Conservation (phyloP, 208 protist species). For the Wallacemonas rigidus region DNA sequence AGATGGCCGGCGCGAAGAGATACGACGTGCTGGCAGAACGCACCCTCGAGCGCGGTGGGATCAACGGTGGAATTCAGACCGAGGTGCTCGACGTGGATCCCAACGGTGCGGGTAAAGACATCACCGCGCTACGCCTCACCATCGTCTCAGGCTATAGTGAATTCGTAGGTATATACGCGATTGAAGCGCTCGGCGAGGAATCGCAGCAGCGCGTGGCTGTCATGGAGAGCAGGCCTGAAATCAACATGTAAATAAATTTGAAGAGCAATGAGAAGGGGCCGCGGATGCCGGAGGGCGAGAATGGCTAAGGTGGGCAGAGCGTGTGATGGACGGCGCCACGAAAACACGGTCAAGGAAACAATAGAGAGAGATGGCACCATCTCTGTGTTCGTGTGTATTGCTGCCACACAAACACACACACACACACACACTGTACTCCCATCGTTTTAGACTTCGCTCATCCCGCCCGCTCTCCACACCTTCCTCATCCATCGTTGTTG, state of each 20-base stretch:
- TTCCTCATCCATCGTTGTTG: background rate
- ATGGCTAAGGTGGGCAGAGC: conserved; percentile 8
- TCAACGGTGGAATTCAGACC: conserved; percentile 36
- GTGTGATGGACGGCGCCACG: background rate
- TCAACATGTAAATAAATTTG: conserved; percentile 56
- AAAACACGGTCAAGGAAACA: no score
- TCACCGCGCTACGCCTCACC: conserved; percentile 55
- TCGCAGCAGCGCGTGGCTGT: conserved; percentile 85
- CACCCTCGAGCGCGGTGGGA: conserved; percentile 45
- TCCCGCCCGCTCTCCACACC: background rate
- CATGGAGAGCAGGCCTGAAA: conserved; percentile 73
- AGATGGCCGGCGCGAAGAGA: conserved; percentile 2
- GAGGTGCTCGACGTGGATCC: conserved; percentile 69
- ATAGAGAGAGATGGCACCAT: no score
- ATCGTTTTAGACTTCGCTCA: background rate
- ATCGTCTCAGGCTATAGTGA: conserved; percentile 81
- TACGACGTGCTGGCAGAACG: conserved; percentile 61
- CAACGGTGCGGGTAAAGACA: conserved; percentile 46
- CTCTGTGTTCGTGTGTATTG: no score
- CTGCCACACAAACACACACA: background rate
- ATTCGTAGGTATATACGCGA: conserved; percentile 73
- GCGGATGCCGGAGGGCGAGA: background rate
- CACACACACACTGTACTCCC: background rate
- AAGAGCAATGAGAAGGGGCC: background rate
- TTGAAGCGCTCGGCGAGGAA: conserved; percentile 77